Evolutionary conservation across 768 basidiomycete species (phyloP).

Genomic region (Plicaturopsis crispa): DNA sequence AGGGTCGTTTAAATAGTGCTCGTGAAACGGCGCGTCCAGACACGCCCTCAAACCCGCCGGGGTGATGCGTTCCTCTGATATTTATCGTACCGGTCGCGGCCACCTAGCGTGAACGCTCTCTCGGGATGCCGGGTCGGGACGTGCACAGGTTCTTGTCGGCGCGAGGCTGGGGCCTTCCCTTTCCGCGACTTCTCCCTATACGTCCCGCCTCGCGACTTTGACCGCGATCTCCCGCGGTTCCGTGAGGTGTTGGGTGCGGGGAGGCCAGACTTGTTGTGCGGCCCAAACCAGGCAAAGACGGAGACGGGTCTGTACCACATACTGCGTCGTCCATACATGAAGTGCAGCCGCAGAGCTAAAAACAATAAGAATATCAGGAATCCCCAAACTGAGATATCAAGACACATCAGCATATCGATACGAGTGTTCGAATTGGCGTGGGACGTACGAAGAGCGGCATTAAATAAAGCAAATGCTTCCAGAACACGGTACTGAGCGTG

Average conservation of each 20-base stretch:
- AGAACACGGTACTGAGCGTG: slow-evolving; percentile 86
- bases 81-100: slow-evolving; percentile 18
- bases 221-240: slow-evolving; percentile 21
- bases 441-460: slow-evolving; percentile 58
- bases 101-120: background rate
- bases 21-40: too few species aligned
- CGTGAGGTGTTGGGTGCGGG: slow-evolving; percentile 35
- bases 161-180: too few species aligned
- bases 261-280: slow-evolving; percentile 26
- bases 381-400: slow-evolving; percentile 42
- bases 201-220: slow-evolving; percentile 18
- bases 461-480: slow-evolving; percentile 74
- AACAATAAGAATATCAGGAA: slow-evolving; percentile 39
- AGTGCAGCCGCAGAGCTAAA: slow-evolving; percentile 35
- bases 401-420: too few species aligned
- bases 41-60: too few species aligned
- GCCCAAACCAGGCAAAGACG: slow-evolving; percentile 59
- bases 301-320: slow-evolving; percentile 73
- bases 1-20: too few species aligned
- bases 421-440: too few species aligned
- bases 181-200: slow-evolving; percentile 8
- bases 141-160: background rate
- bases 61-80: slow-evolving; percentile 33
- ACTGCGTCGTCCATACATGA: slow-evolving; percentile 30
- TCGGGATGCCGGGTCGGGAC: background rate